These are phyloP conservation scores for Verticillium nonalfalfae DNA, from an alignment of 2,329 filamentous ascomycete genomes.

Conservation along the genomic window DNA sequence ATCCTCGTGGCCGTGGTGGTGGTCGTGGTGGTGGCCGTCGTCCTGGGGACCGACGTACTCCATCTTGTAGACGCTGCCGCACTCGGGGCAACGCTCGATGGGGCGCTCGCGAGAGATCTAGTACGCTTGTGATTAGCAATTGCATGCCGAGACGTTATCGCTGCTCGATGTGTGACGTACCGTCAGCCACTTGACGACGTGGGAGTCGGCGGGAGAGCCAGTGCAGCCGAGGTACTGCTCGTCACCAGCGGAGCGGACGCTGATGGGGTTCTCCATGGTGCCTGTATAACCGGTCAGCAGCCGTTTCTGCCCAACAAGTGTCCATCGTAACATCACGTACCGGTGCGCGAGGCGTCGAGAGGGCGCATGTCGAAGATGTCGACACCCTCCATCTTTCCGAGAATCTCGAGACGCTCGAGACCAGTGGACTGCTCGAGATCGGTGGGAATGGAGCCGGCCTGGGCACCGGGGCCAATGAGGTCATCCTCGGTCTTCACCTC, in stretches of 20 bases:
- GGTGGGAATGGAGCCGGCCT: constrained; percentile 78
- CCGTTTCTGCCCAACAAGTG: not conserved
- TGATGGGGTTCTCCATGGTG: constrained; percentile 83
- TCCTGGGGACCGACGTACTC: constrained; percentile 85
- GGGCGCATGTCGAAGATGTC: constrained; percentile 99
- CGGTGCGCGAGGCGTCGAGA: constrained; percentile 81
- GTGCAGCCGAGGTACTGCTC: constrained; percentile 98
- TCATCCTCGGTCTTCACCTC: constrained; percentile 81
- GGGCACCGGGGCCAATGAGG: constrained; percentile 76
- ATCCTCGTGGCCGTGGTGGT: constrained; percentile 63
- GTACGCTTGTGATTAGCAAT: not conserved
- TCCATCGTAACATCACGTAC: constrained; percentile 34
- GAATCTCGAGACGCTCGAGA: constrained; percentile 96
- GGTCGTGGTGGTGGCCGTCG: constrained; percentile 51
- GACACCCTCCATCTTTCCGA: constrained; percentile 98
- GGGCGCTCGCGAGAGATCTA: constrained; percentile 85
- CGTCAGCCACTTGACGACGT: constrained; percentile 84
- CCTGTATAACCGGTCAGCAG: constrained; percentile 40
- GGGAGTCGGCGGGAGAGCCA: constrained; percentile 85
- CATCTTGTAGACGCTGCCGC: constrained; percentile 96
- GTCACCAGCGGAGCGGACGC: constrained; percentile 84
- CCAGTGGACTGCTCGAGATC: constrained; percentile 94
- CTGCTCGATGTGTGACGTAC: constrained; percentile 43
- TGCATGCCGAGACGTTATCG: not conserved
- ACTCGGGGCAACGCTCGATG: constrained; percentile 92